Base-by-base conservation (phyloP, 192 early-diverging fungal genomes). In the Backusella morwellensis region DNA sequence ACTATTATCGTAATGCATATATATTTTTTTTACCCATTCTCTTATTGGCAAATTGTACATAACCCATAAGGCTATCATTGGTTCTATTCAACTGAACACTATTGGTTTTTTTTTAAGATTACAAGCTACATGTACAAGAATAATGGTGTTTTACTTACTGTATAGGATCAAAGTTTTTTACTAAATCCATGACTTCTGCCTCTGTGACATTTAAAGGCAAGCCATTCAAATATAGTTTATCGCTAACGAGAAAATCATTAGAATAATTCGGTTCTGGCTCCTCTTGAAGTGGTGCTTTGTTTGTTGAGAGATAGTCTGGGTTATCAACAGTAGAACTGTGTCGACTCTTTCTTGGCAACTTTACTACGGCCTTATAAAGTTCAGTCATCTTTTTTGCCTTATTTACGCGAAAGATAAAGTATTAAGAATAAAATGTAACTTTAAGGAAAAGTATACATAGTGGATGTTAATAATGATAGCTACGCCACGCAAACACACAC, bases 1-100 rank as follows among this genome's bases (percentile, higher is more conserved):
- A 56, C 26, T 56, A 56, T 56, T 21, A 63, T 63, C 68, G 21
- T 19, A 26, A 3, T 56, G 36, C 21, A 40, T 54, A 44, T 68
- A 32, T 75, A 21, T 68, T 23, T 36, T 54, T 19, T 40, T 26
- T 81, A 81, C 83, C 83, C 68, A 76, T 67, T 19, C 80, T 80
- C 63, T 69, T 77, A 19, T 38, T 73, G 1, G 66, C 4, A 67
- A 86, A 86, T 35, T 54, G 70, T 12, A 86, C 75, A 47, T 73
- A 67, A 19, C 80, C 82, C 38, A 35, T 54, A 42, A 35, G 35
- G 11, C 23, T 50, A 44, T 75, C 63, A 29, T 35, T 47, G 9
- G 66, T 59, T 11, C 41, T 38, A 35, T 70, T 72, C 35, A 72
- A 41, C 23, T 81, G 70, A 21, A 74, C 29, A 44, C 74, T 66